These are phyloP conservation scores for Proliferodiscus dingleyae DNA, from an alignment of 2,329 filamentous ascomycete species.

Conservation along the genomic window DNA sequence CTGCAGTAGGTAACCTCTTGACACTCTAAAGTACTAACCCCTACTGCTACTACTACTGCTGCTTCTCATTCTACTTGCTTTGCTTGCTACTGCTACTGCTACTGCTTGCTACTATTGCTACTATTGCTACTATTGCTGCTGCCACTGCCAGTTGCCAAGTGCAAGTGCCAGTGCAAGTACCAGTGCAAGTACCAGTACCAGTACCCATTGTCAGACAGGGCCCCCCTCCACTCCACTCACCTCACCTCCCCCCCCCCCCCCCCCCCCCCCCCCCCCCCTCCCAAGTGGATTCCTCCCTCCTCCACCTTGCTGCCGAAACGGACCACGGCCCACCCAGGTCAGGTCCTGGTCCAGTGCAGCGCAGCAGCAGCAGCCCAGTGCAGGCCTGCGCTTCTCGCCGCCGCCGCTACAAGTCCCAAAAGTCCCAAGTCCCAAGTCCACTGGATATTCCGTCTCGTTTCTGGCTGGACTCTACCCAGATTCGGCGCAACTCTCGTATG, in stretches of 20 bases:
- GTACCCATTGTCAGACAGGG: too few relatives aligned
- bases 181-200: too few relatives aligned
- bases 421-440: not conserved
- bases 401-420: not conserved
- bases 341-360: not conserved
- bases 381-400: not conserved
- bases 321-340: not conserved
- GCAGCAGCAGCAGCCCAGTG: not conserved
- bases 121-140: too few relatives aligned
- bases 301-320: conserved; percentile 7
- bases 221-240: too few relatives aligned
- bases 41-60: too few relatives aligned
- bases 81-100: too few relatives aligned
- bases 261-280: not conserved
- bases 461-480: not conserved
- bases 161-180: not conserved
- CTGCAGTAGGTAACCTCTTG: too few relatives aligned
- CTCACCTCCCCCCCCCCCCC: not conserved
- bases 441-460: not conserved
- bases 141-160: too few relatives aligned
- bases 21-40: too few relatives aligned
- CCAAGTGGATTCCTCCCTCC: not conserved
- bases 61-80: too few relatives aligned
- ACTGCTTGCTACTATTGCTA: too few relatives aligned
- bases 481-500: not conserved